Evolutionary conservation across 306 rosid species (phyloP).

Genomic region (Rosa lucieae): DNA sequence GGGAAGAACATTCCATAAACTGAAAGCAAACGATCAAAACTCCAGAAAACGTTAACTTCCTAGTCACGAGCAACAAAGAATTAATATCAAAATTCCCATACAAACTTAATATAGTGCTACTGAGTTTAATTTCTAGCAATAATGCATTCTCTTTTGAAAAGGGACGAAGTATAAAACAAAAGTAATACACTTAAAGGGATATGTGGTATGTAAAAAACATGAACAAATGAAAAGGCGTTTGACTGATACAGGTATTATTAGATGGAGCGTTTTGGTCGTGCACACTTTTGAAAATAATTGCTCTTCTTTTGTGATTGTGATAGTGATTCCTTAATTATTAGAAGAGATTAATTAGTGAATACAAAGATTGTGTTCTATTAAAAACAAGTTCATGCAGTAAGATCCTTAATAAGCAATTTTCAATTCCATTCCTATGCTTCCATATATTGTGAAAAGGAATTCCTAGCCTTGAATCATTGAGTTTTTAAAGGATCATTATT

Average conservation of each 20-base stretch:
- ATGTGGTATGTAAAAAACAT: background rate
- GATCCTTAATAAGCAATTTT: background rate
- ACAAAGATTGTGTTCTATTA: background rate
- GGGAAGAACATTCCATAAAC: constrained; percentile 36
- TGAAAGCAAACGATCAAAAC: background rate
- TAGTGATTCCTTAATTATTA: background rate
- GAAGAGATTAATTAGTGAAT: background rate
- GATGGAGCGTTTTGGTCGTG: constrained; percentile 10
- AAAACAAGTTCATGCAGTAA: background rate
- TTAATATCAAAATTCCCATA: background rate
- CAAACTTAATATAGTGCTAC: background rate
- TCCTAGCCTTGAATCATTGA: background rate
- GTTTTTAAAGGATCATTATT: background rate
- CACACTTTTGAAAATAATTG: background rate
- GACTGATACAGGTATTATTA: constrained; percentile 12
- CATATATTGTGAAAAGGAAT: too few relatives aligned
- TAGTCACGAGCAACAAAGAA: background rate
- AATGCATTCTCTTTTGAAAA: constrained; percentile 8
- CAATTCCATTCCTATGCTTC: background rate
- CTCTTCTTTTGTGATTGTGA: background rate
- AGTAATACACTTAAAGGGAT: background rate
- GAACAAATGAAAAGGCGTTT: constrained; percentile 8
- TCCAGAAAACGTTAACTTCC: background rate
- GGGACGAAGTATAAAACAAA: background rate
- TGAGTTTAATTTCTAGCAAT: constrained; percentile 7